These are phyloP conservation scores for Brasilioporus rufonigricans DNA, from an alignment of 768 basidiomycete species.

Conservation along the genomic window DNA sequence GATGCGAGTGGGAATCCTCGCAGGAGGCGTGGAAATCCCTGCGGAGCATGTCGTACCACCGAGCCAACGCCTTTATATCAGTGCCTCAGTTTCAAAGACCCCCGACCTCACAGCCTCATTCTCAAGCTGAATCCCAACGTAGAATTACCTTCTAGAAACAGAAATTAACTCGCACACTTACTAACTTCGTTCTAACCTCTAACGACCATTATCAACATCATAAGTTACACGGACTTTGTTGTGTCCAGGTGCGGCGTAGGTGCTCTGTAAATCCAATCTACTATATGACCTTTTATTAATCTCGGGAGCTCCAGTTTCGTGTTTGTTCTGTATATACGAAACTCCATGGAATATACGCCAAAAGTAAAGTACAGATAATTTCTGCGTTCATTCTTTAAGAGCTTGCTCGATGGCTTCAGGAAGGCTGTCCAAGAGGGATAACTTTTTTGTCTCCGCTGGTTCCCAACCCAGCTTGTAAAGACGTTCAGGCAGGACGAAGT, in stretches of 20 bases:
- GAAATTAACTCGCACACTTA: not conserved
- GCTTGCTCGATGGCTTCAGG: conserved; percentile 30
- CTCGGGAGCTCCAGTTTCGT: not conserved
- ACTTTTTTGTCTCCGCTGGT: conserved; percentile 26
- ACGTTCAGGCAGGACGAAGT: conserved; percentile 33
- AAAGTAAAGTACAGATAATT: not conserved
- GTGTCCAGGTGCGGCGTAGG: not conserved
- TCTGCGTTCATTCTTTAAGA: conserved; percentile 3
- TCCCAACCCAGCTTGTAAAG: conserved; percentile 42
- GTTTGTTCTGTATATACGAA: conserved; percentile 5
- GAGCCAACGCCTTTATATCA: conserved; percentile 39
- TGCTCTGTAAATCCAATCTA: not conserved
- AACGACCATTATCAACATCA: not conserved
- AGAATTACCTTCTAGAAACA: not conserved
- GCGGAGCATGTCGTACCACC: conserved; percentile 45
- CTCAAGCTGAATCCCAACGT: not conserved
- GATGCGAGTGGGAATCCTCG: conserved; percentile 71
- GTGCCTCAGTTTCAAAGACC: conserved; percentile 9
- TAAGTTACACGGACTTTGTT: conserved; percentile 4
- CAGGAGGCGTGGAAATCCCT: conserved; percentile 58
- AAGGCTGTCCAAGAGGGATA: conserved; percentile 28
- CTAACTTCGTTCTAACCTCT: conserved; percentile 18
- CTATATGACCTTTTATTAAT: conserved; percentile 3
- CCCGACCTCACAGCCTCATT: not conserved
- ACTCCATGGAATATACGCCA: conserved; percentile 1